Evolutionary conservation across 2,329 filamentous ascomycete species (phyloP).

Genomic region (Botryotinia calthae): DNA sequence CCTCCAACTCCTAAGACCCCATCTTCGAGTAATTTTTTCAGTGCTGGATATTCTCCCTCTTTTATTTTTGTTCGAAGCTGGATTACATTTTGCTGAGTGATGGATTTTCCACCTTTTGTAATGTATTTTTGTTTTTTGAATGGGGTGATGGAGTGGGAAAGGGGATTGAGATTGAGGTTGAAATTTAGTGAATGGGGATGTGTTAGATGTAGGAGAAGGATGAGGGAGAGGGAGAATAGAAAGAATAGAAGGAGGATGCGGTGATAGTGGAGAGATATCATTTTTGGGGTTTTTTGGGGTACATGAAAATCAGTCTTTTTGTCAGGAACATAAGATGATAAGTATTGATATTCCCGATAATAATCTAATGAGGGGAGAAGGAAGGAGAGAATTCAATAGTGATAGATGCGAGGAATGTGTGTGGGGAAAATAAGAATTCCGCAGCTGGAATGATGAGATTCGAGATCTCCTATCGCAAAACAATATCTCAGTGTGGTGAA

Average conservation of each 20-base stretch:
- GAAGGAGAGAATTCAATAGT: not conserved
- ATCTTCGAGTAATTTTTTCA: not conserved
- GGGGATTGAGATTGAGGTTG: not conserved
- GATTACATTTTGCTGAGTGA: not conserved
- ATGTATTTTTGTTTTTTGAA: not conserved
- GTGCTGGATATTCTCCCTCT: not conserved
- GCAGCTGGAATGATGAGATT: not conserved
- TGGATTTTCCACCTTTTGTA: not conserved
- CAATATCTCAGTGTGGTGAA: not conserved
- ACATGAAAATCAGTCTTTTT: not conserved
- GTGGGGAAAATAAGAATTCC: not conserved
- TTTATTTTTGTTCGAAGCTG: not conserved
- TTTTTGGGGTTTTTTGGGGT: accelerated
- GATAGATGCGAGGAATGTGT: not conserved
- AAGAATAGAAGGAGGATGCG: not conserved
- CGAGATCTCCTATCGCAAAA: not conserved
- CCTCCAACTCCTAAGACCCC: not conserved
- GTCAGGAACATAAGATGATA: too few species aligned
- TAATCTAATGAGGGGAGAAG: not conserved
- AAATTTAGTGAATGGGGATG: not conserved
- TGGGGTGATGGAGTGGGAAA: not conserved
- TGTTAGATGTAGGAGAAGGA: not conserved
- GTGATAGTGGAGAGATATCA: constrained; percentile 5
- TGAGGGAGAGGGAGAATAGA: not conserved
- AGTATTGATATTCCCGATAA: accelerated